A percentile compares a stretch with the other conserved stretches of the same genome.
Evolutionary conservation across 352 stramenopile species (phyloP).

Genomic region (Globisporangium cederbergense): DNA sequence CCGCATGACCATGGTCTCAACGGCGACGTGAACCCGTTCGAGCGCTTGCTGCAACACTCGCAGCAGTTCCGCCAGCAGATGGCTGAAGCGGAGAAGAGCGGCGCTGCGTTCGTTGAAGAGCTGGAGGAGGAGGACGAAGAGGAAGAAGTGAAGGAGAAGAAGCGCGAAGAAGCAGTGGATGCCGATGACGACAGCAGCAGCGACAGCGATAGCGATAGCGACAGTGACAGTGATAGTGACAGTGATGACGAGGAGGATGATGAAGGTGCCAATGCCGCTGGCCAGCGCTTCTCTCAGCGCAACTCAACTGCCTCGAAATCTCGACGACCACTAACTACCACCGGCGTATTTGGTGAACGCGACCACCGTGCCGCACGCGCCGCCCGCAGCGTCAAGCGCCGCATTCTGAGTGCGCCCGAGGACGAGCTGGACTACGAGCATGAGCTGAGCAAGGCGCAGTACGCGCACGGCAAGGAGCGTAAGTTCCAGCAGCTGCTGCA

Average conservation of each 20-base stretch:
- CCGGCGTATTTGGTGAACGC: conserved; percentile 4
- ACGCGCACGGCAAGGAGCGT: conserved; percentile 38
- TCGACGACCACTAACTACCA: neutral
- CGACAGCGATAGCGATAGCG: conserved; percentile 9
- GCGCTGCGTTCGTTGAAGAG: conserved; percentile 13
- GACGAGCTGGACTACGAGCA: conserved; percentile 73
- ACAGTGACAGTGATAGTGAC: conserved; percentile 8
- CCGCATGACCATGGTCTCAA: neutral
- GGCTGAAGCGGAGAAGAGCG: conserved; percentile 20
- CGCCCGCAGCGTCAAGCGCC: conserved; percentile 17
- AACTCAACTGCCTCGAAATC: neutral
- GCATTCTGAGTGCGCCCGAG: conserved; percentile 21
- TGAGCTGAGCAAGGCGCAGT: conserved; percentile 48
- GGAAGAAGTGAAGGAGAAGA: conserved; percentile 15
- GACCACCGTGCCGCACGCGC: conserved; percentile 6
- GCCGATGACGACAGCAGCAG: conserved; percentile 13
- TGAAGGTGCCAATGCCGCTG: neutral
- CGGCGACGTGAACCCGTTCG: conserved; percentile 48
- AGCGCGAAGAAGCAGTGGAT: conserved; percentile 8
- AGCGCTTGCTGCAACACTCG: conserved; percentile 64
- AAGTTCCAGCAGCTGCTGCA: conserved; percentile 64
- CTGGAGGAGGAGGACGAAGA: conserved; percentile 15
- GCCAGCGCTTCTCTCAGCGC: neutral
- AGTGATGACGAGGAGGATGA: conserved; percentile 16
- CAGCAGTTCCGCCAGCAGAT: conserved; percentile 52